Conservation (phyloP, 1,284 basidiomycete genomes). For the Cryptococcus hybrid region DNA sequence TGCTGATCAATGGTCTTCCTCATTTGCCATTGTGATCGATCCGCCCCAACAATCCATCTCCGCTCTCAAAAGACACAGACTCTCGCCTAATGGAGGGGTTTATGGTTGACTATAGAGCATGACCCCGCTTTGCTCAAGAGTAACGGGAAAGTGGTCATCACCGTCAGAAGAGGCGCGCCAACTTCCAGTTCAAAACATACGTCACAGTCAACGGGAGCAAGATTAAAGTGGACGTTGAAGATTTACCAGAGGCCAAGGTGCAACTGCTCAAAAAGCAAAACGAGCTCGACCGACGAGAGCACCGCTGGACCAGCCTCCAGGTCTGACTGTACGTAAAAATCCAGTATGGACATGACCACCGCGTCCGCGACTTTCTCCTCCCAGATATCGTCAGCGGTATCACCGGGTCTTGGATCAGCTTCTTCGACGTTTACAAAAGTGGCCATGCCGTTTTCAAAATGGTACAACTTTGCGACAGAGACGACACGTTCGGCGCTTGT, state of each 20-base stretch:
- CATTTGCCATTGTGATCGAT: constrained; percentile 87
- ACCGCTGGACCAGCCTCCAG: constrained; percentile 88
- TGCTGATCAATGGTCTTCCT: constrained; percentile 83
- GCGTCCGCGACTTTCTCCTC: background rate
- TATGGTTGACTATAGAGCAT: constrained; percentile 96
- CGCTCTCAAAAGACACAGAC: constrained; percentile 79
- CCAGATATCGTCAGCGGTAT: background rate
- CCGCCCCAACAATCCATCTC: constrained; percentile 85
- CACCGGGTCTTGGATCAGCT: constrained; percentile 9
- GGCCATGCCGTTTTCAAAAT: constrained; percentile 60
- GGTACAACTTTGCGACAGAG: constrained; percentile 71
- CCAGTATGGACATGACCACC: constrained; percentile 25
- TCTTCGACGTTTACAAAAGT: constrained; percentile 12
- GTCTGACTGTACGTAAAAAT: constrained; percentile 62
- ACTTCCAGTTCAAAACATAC: constrained; percentile 61
- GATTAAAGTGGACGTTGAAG: constrained; percentile 84
- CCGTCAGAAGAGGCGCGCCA: constrained; percentile 65
- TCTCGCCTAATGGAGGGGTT: constrained; percentile 86
- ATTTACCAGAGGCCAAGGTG: constrained; percentile 83
- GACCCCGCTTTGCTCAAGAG: constrained; percentile 72
- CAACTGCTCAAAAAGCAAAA: constrained; percentile 75
- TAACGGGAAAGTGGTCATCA: constrained; percentile 66
- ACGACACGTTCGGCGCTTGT: constrained; percentile 41
- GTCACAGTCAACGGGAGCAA: constrained; percentile 88
- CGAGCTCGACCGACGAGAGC: constrained; percentile 81